Conservation (phyloP, 768 basidiomycete species). For the Auriculariales sp. region DNA sequence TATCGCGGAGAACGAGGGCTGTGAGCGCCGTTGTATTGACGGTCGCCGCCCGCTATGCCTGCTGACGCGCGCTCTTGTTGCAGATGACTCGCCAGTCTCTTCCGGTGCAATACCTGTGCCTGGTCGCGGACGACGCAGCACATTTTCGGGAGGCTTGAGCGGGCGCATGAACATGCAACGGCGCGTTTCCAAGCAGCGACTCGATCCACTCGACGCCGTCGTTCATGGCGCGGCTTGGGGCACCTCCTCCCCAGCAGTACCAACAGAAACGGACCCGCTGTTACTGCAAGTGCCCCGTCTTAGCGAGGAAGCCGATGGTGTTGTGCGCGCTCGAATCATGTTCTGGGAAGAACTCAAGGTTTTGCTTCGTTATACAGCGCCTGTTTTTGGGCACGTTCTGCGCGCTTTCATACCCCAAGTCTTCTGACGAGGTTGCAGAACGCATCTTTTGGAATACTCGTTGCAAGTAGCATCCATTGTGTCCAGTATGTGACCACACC, state of each 20-base stretch:
- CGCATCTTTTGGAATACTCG: conserved; percentile 74
- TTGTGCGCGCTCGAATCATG: conserved; percentile 8
- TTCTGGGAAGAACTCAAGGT: conserved; percentile 45
- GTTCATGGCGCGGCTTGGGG: not conserved
- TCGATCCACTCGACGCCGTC: not conserved
- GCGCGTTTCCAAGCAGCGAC: not conserved
- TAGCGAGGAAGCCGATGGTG: conserved; percentile 30
- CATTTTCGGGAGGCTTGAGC: not conserved
- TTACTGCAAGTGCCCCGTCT: conserved; percentile 36
- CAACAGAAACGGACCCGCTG: conserved; percentile 22
- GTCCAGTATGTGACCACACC: not conserved
- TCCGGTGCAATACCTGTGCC: not conserved
- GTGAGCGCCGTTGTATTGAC: too few species aligned
- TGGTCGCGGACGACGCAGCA: not conserved
- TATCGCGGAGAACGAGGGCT: conserved; percentile 10
- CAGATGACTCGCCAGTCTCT: too few species aligned
- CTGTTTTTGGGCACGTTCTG: conserved; percentile 49
- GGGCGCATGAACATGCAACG: not conserved
- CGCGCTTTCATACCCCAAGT: not conserved
- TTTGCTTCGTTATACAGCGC: conserved; percentile 53
- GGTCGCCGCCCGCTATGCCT: too few species aligned
- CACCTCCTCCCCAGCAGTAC: not conserved
- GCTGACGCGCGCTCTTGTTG: too few species aligned
- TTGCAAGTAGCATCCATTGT: conserved; percentile 66
- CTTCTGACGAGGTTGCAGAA: conserved; percentile 25